Evolutionary conservation across 331 rosid species (phyloP), one percentile per base, ranked within the genome.

Genomic region (Malus hybrid): DNA sequence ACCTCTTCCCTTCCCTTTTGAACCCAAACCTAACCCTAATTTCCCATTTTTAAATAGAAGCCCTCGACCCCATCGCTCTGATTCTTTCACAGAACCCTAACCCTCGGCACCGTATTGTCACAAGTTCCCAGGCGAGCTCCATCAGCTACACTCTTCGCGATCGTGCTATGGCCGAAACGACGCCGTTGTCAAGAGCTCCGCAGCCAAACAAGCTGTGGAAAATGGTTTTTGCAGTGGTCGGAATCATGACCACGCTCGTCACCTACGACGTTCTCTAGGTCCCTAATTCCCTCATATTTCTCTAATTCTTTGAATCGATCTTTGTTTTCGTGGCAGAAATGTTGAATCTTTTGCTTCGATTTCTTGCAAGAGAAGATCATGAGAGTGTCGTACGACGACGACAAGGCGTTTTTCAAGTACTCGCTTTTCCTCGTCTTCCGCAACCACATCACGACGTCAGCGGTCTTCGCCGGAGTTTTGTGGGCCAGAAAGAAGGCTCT

Each of bases 211-310:
- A 73, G 82, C 63, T 87, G 1, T 85, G 84, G 88, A 90, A 91
- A 85, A 89, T 86, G 12, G 39, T 79, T 26, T 90, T 90, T 75
- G 93, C 96, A 3, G 93, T 94, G 39, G 32, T 86, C 2, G 98
- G 98, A 52, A 94, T 94, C 88, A 91, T 94, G 97, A 65, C 84
- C 70, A 94, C 96, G 10, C 97, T 94, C 58, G 98, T 94, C 75
- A 88, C 97, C 76, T 94, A 94, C 74, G 98, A 97, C 53, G 75
- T 94, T 77, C 87, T 94, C 53, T 97, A 94, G 98, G 98, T 93
- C 14, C 36, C 3, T 5, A 5, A 29, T 33, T 60, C 76, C 20
- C 28, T 34, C 68, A 18, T 24, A 9, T 76, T 66, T 56, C 19
- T 16, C 22, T 10, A 4, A 19, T 12, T 0, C 2, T 73, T 48